Base-by-base conservation (phyloP, 495 filamentous ascomycete genomes). In the Filosporella fistucella region DNA sequence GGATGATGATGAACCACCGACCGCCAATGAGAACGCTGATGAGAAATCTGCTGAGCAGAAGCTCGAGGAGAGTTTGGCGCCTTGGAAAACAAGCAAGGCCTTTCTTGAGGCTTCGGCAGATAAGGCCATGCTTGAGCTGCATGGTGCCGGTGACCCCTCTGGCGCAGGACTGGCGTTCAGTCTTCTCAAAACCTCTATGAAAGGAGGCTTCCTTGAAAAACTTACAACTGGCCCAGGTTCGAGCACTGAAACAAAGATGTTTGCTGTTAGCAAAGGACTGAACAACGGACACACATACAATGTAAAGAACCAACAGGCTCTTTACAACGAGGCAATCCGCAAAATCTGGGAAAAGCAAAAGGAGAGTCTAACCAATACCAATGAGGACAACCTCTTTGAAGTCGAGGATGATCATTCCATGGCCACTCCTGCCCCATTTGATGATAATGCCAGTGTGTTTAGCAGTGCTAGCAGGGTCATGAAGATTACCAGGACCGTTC, bases 161-260 rank as follows among this genome's bases (percentile, higher is more conserved):
- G 88, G 90, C 10, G 86, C 88, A 54, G 93, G 93, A 2, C 82
- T 95, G 46, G 93, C 88, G 2, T 91, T 96, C 69, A 96, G 85
- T 62, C 95, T 96, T 63, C 85, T 99, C 55, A 87, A 90, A 57
- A 96, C 89, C 0, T 94, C 88, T 11, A 99, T 99, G 93, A 99
- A 99, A 64, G 93, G 93, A 37, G 93, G 93, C 2, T 99, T 93
- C 68, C 88, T 94, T 56, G 86, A 89, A 24, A 75, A 89, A 47
- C 86, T 91, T 9, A 89, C 96, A 18, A 43, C 29, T 57, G 91
- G 89, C 55, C 86, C 89, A 2, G 77, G 85, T 30, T 88, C 94
- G 39, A 29, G 17, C 14, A 94, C 88, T 49, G 79, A 95, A 30
- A 86, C 88, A 45, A 33, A 22, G 17, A 22, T 26, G 16, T n/a